Base-by-base conservation (phyloP, 805 yeast genomes). In the Sugiyamaella qingdaonensis region DNA sequence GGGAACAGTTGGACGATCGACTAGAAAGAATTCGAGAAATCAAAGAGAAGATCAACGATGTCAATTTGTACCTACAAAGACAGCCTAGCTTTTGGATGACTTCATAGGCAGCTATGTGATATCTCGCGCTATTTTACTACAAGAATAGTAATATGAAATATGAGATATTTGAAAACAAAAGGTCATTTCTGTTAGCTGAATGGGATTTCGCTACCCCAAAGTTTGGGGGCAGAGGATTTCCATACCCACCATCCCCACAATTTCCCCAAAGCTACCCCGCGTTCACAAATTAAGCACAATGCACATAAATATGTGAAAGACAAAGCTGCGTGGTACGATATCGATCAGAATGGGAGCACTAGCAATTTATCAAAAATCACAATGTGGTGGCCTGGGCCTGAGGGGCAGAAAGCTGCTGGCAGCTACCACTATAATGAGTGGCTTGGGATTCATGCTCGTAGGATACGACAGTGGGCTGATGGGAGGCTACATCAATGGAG, bases 401-500 rank as follows among this genome's bases (percentile, higher is more conserved):
- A 39, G 13, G 19, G 43, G 43, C 24, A 39, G 13, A 11, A 39
- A 39, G 43, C 33, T 45, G 24, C 24, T 32, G 27, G 24, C 37
- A 10, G 48, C 48, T 14, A 32, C 34, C 21, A 45, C 48, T 4
- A 14, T 45, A 8, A 31, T 45, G 27, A 45, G 48, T 18, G 33
- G 48, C 21, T 31, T 31, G 4, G 63, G 61, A 8, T 62, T 64
- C 48, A 76, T 82, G 36, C 69, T 84, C 11, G 83, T 84, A 55
- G 88, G 88, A 1, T 83, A 81, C 61, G 86, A 82, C 59, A 84
- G 87, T 66, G 95, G 94, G 54, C 89, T 86, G 16, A 84, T 88
- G 77, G 80, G 86, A 36, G 90, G 94, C 1, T 78, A 87, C 36
- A 69, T 87, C 42, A 84, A 89, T 1, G 84, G 80, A 47, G 74